Evolutionary conservation across 306 rosid genomes (phyloP), one percentile per base, ranked within the genome.

Genomic region (Erythrophleum fordii): DNA sequence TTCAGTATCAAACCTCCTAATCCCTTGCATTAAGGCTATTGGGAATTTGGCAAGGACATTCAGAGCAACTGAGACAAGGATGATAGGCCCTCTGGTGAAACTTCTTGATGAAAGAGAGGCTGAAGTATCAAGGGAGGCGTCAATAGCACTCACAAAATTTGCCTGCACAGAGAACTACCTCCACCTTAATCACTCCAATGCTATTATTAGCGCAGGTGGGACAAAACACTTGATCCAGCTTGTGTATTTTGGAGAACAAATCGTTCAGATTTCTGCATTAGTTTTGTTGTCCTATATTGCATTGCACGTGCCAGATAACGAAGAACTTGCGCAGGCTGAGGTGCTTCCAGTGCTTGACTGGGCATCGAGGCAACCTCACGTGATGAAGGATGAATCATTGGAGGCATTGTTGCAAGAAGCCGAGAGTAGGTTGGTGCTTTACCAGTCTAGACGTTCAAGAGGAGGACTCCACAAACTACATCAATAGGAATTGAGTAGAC

Each of bases 361-460:
- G 95, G 95, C 95, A 26, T 87, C 93, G 61, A 92, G 90, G 82
- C 97, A 89, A 78, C 80, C 97, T 11, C 65, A 29, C 76, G 69
- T 86, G 84, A 80, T 83, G 5, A 95, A 89, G 70, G 91, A 89
- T 34, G 92, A 90, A 64, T 3, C 76, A 23, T 62, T 89, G 1
- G 91, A 87, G 46, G 14, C 59, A 20, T 82, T 92, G 86, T 56
- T 92, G 66, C 92, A 84, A 8, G 95, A 92, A 26, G 88, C 95
- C 51, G 87, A 88, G 86, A 70, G 89, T 53, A 83, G 87, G 85
- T 76, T 92, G 80, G 97, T 90, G 88, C 92, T 92, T 67, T 92
- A 90, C 51, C 97, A 92, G 80, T 87, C 97, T 53, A 90, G 95
- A 87, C 91, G 92, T 61, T 81, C 95, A 70, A 92, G 93, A 84